Percentiles rank a stretch among this genome's conserved stretches.
Conservation (phyloP, 495 filamentous ascomycete species). For the Lepidopterella palustris region DNA sequence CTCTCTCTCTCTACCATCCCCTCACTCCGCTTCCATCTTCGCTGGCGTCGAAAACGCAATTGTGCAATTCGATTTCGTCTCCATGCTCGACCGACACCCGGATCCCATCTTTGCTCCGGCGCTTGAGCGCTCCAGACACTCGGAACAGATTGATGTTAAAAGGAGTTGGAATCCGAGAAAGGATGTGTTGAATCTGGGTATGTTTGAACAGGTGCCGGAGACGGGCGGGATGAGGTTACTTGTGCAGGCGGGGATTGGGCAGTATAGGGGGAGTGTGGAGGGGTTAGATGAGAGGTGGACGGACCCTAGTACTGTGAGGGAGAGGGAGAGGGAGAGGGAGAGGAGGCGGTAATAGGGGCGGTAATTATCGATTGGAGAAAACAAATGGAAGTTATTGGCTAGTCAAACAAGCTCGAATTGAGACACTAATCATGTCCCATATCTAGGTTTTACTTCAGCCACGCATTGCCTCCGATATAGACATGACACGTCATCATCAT, state of each 20-base stretch:
- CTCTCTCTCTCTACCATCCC: constrained; percentile 51
- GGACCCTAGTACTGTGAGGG: not conserved
- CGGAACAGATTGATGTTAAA: constrained; percentile 16
- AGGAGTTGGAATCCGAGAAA: constrained; percentile 18
- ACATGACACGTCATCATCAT: too few relatives aligned
- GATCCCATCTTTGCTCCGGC: constrained; percentile 28
- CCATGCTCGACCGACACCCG: constrained; percentile 36
- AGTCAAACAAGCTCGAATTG: too few relatives aligned
- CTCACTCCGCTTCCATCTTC: constrained; percentile 51
- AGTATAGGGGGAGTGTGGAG: constrained; percentile 2
- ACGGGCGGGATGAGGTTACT: constrained; percentile 24
- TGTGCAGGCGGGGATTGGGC: constrained; percentile 27
- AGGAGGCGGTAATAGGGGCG: not conserved
- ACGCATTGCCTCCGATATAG: too few relatives aligned
- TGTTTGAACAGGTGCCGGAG: constrained; percentile 30
- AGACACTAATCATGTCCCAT: too few relatives aligned
- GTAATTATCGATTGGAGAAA: too few relatives aligned
- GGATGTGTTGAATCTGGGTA: constrained; percentile 31
- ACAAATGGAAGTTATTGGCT: too few relatives aligned
- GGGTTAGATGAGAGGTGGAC: constrained; percentile 7
- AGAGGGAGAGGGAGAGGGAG: not conserved
- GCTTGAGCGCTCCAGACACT: constrained; percentile 8
- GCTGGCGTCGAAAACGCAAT: constrained; percentile 50
- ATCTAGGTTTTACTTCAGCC: too few relatives aligned
- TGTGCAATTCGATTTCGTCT: constrained; percentile 49